These are phyloP conservation scores for Ottelia alismoides DNA, from an alignment of 106 monocot species.

Conservation along the genomic window DNA sequence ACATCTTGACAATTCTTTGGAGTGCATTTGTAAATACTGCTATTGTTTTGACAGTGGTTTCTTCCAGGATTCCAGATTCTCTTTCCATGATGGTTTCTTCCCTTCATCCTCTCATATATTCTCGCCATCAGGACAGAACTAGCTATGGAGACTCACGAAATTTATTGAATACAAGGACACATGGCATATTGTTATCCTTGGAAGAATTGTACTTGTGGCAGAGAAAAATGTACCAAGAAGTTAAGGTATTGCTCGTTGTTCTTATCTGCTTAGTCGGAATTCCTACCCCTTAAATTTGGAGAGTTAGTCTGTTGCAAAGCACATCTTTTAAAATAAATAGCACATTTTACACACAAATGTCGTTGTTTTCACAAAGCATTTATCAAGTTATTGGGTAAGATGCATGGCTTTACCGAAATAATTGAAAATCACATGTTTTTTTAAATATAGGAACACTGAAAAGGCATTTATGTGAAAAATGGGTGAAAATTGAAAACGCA, in stretches of 20 bases:
- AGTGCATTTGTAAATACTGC: slow-evolving; percentile 4
- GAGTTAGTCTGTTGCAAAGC: too few species aligned
- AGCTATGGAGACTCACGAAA: background rate
- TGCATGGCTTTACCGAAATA: too few species aligned
- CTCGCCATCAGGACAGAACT: background rate
- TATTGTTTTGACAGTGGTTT: slow-evolving; percentile 9
- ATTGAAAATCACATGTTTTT: too few species aligned
- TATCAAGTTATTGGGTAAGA: too few species aligned
- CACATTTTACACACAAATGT: too few species aligned
- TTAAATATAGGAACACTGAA: too few species aligned
- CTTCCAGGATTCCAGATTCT: slow-evolving; percentile 12
- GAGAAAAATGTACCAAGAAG: slow-evolving; percentile 5
- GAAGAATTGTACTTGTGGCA: slow-evolving; percentile 3
- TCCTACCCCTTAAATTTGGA: too few species aligned
- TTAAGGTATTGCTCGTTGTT: slow-evolving; percentile 7
- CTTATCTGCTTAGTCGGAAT: background rate
- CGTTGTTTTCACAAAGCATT: too few species aligned
- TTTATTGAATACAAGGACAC: background rate
- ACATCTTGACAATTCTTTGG: too few species aligned
- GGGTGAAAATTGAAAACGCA: too few species aligned
- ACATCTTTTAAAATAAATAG: too few species aligned
- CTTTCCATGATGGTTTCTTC: slow-evolving; percentile 7
- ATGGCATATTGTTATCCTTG: background rate
- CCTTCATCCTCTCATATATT: background rate
- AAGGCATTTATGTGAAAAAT: too few species aligned